Percentiles rank a stretch among this genome's conserved stretches.
phyloP scores from a whole-genome alignment of 371 early-diverging fungal genomes.

The Syncephalastrum monosporum region DNA sequence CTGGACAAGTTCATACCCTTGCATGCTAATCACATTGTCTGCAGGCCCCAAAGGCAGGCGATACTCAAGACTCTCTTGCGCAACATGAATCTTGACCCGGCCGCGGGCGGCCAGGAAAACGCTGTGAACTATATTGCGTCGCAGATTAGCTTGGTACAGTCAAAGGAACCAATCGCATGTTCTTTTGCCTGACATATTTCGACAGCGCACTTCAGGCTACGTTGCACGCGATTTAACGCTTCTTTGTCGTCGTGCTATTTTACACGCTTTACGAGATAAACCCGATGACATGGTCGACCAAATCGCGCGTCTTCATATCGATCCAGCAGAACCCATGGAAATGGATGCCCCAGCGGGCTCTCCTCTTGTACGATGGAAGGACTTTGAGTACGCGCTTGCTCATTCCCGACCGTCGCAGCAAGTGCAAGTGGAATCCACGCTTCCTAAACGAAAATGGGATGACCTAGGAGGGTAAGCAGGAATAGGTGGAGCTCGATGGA shows the following conservation, averaged over 20 bases:
- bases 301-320: too few relatives aligned
- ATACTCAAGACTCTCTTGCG: slow-evolving; percentile 19
- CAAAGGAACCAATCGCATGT: not conserved
- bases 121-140: slow-evolving; percentile 19
- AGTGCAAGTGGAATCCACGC: slow-evolving; percentile 45
- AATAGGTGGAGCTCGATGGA: slow-evolving; percentile 6
- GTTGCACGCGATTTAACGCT: slow-evolving; percentile 55
- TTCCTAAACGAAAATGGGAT: slow-evolving; percentile 42
- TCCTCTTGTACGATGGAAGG: slow-evolving; percentile 24
- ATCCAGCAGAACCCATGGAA: too few relatives aligned
- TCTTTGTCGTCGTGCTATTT: slow-evolving; percentile 47
- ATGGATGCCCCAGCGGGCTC: not conserved
- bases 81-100: slow-evolving; percentile 6
- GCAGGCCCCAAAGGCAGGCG: slow-evolving; percentile 27
- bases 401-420: slow-evolving; percentile 49
- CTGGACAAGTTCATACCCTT: not conserved
- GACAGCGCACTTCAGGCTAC: slow-evolving; percentile 61
- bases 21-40: too few relatives aligned
- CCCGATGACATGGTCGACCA: not conserved
- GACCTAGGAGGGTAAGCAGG: slow-evolving; percentile 56
- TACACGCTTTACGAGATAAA: slow-evolving; percentile 33
- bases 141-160: slow-evolving; percentile 31
- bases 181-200: too few relatives aligned
- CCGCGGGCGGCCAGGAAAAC: not conserved
- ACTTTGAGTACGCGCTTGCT: slow-evolving; percentile 48